Evolutionary conservation across 257 asterid species (phyloP).

Genomic region (Solanum sparsipilum): DNA sequence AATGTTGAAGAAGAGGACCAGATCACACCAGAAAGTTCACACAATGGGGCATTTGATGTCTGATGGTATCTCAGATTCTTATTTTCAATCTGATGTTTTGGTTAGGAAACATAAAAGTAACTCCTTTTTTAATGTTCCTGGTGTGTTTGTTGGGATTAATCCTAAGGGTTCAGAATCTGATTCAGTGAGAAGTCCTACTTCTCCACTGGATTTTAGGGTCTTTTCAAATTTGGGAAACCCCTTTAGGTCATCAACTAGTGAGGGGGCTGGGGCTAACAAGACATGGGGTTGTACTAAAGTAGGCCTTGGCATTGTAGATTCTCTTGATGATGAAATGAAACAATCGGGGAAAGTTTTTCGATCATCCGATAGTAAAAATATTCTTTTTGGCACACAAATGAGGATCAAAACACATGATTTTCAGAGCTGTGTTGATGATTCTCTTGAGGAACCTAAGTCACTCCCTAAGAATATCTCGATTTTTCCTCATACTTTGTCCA

Average conservation of each 20-base stretch:
- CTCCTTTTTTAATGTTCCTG: slow-evolving; percentile 43
- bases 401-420: slow-evolving; percentile 29
- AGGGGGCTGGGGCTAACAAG: slow-evolving; percentile 36
- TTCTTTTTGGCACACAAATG: slow-evolving; percentile 52
- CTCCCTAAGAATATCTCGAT: slow-evolving; percentile 48
- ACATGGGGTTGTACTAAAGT: slow-evolving; percentile 68
- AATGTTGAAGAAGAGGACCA: slow-evolving; percentile 68
- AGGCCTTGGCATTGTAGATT: slow-evolving; percentile 80
- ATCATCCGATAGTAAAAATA: slow-evolving; percentile 45
- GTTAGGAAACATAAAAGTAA: slow-evolving; percentile 41
- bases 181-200: slow-evolving; percentile 86
- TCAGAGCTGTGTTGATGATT: slow-evolving; percentile 14
- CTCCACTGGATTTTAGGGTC: slow-evolving; percentile 77
- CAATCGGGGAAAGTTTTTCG: slow-evolving; percentile 22
- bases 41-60: slow-evolving; percentile 39
- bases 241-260: slow-evolving; percentile 43
- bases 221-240: slow-evolving; percentile 64
- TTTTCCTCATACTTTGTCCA: slow-evolving; percentile 25
- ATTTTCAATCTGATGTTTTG: slow-evolving; percentile 34
- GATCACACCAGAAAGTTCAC: slow-evolving; percentile 58
- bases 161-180: slow-evolving; percentile 62
- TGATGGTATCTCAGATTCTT: slow-evolving; percentile 43
- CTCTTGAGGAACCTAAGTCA: slow-evolving; percentile 45
- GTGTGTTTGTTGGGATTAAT: slow-evolving; percentile 51
- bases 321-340: slow-evolving; percentile 49